These are phyloP conservation scores for Earliella scabrosa DNA, from an alignment of 1,284 basidiomycete genomes.

Conservation along the genomic window DNA sequence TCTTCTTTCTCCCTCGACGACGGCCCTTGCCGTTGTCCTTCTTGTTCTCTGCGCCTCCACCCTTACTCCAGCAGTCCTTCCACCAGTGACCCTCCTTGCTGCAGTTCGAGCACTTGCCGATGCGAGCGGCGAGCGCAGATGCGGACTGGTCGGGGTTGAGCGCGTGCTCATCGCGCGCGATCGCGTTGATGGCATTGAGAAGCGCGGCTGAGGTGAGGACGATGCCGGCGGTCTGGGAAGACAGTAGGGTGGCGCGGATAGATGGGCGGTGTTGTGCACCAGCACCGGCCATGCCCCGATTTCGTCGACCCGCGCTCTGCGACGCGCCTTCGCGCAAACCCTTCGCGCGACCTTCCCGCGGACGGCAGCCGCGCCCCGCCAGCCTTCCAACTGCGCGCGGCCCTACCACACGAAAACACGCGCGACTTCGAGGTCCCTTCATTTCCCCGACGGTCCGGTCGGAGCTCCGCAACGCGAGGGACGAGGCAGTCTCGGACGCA, in stretches of 20 bases:
- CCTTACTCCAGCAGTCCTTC: constrained; percentile 23
- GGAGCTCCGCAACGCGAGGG: no score
- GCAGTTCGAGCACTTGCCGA: constrained; percentile 19
- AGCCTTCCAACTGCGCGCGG: no score
- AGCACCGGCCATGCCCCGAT: no score
- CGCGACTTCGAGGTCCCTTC: no score
- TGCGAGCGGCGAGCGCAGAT: constrained; percentile 3
- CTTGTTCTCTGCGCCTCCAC: constrained; percentile 25
- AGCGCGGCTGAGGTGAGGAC: constrained; percentile 3
- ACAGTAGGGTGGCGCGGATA: constrained; percentile 4
- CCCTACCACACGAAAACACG: no score
- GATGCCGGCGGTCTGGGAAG: constrained; percentile 2
- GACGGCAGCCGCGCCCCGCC: no score
- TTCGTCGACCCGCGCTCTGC: no score
- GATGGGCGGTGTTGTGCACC: no score
- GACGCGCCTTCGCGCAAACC: no score
- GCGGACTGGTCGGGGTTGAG: not conserved
- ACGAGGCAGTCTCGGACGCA: no score
- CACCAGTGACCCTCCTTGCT: constrained; percentile 18
- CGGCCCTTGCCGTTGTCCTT: constrained; percentile 4
- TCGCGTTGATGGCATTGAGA: constrained; percentile 10
- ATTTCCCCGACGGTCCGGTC: no score
- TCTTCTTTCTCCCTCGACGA: constrained; percentile 5
- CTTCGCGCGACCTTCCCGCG: no score
- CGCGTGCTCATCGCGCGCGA: constrained; percentile 13